phyloP scores from a whole-genome alignment of 257 asterid genomes.

The Solanum pinnatisectum region DNA sequence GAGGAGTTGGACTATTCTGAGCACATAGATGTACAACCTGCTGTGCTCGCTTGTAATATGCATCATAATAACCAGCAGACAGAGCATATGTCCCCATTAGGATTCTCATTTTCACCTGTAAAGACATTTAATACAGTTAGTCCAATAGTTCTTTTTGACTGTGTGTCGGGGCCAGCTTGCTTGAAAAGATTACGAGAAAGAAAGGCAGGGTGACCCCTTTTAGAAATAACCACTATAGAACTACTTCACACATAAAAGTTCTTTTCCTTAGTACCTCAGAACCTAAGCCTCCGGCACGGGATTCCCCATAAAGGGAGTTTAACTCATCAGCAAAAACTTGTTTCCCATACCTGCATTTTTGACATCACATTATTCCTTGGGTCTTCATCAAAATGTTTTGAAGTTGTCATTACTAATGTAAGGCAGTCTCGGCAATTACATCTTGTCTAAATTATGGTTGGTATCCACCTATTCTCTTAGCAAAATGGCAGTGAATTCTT shows the following conservation, averaged over 20 bases:
- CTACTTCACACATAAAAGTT: neutral
- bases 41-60: slow-evolving; percentile 93
- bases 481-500: neutral
- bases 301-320: slow-evolving; percentile 64
- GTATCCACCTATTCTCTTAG: neutral
- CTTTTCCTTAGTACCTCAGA: slow-evolving; percentile 54
- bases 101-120: slow-evolving; percentile 91
- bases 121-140: neutral
- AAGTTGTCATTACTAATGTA: neutral
- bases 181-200: neutral
- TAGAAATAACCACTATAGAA: neutral
- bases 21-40: slow-evolving; percentile 42
- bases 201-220: neutral
- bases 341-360: slow-evolving; percentile 62
- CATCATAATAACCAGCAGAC: slow-evolving; percentile 98
- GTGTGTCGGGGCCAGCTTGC: neutral
- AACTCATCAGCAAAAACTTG: slow-evolving; percentile 70
- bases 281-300: slow-evolving; percentile 94
- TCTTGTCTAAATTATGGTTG: neutral
- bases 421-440: neutral
- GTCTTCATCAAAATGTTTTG: neutral
- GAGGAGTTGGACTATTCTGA: neutral
- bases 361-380: neutral
- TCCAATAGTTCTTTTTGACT: neutral
- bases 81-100: slow-evolving; percentile 98